Evolutionary conservation across 169 alveolate species (phyloP), one percentile per base, ranked within the genome.

Genomic region (Perkinsus marinus): DNA sequence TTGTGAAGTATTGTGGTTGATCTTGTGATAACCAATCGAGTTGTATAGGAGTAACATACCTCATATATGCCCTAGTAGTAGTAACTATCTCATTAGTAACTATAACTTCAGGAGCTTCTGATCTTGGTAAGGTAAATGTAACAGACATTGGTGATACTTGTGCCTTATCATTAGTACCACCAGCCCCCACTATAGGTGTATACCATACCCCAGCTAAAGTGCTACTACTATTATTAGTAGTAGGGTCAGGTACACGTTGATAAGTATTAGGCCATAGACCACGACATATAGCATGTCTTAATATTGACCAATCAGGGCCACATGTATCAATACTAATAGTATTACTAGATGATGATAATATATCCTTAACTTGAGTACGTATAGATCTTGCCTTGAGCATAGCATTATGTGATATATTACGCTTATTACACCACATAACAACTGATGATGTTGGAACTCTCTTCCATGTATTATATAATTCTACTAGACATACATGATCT

Each of bases 51-150:
- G 99, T 98, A 13, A 98, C 99, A 93, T 95, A 94, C 43, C 97
- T 92, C 98, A 98, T 98, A 94, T 97, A 98, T 93, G 98, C 99
- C 94, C 98, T 98, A 36, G 99, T 95, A 26, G 99, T 98, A 96
- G 98, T 97, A 17, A 98, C 98, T 46, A 98, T 96, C 94, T 98
- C 99, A 95, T 98, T 99, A 95, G 98, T 98, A 46, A 98, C 98
- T 37, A 98, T 98, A 97, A 97, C 96, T 39, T 97, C 97, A 3
- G 99, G 98, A 47, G 79, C 26, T 16, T 57, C 79, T 13, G 3
- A 0, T 2, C 37, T 13, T 16, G 79, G 26, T 57, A 57, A 57
- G 7, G 79, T 57, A 16, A 57, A 57, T 0, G 37, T 16, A 6
- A 57, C 79, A 16, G 79, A 57, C 79, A 57, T 57, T 2, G 79